Base-by-base conservation (phyloP, 805 yeast genomes). In the Yarrowia keelungensis region DNA sequence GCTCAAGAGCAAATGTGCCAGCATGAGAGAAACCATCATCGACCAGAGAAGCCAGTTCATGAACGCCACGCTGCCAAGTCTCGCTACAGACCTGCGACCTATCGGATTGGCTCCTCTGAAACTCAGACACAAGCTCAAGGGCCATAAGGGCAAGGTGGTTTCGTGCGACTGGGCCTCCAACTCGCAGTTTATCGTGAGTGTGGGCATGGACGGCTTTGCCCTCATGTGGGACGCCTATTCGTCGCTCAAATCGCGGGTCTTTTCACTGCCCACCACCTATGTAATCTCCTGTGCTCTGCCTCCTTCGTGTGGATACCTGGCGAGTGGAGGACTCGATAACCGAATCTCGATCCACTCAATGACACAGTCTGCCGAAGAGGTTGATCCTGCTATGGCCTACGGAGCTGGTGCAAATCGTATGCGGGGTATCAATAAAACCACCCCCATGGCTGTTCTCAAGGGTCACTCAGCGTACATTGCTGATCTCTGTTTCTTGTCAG, bases 391-490 rank as follows among this genome's bases (percentile, higher is more conserved):
- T 4, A n/a, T 15, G 11, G 67, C 54, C 14, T 39, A 38, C 5
- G 35, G 14, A 32, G 45, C 54, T 1, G 56, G 36, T 0, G 16
- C 58, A 11, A 45, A 43, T 8, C n/a, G 26, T 12, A 59, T 42
- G 39, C 10, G 45, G 2, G 67, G 53, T 10, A 39, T 62, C 7
- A 12, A 38, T 16, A 32, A 80, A 69, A 77, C 78, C 46, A 80
- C 86, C 8, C 77, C 77, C 32, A 81, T 83, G 41, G 80, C 87
- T 5, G 81, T 87, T 2, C 84, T 90, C 75, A 88, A 89, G 75
- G 95, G 95, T 1, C 97, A 93, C 77, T 83, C 86, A 8, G 94
- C 95, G 56, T 93, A 92, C 75, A 85, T 93, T 5, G 87, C 94
- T 0, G 91, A 87, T 72, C 82, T 90, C 71, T 87, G 86, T 58